Conservation (phyloP, 306 rosid genomes). For the Dalbergia cochinchinensis region DNA sequence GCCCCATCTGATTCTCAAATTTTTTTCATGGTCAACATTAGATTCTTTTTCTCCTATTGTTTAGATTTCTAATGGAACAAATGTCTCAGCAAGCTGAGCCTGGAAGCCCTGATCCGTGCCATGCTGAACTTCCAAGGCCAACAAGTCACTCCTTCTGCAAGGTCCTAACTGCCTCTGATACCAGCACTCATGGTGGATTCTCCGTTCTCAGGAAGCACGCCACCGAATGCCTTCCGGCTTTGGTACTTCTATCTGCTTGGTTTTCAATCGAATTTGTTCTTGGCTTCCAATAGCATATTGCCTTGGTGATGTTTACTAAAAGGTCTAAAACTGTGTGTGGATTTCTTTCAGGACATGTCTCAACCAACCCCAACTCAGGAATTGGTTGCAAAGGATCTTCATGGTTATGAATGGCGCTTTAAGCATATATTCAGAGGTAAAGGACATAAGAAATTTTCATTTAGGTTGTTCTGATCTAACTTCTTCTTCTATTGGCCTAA, state of each 20-base stretch:
- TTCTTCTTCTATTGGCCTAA: slow-evolving; percentile 12
- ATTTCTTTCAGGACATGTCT: slow-evolving; percentile 67
- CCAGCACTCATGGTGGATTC: slow-evolving; percentile 89
- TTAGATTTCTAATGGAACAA: slow-evolving; percentile 49
- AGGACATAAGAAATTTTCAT: slow-evolving; percentile 12
- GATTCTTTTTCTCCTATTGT: slow-evolving; percentile 36
- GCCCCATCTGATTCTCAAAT: slow-evolving; percentile 28
- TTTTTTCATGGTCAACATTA: slow-evolving; percentile 38
- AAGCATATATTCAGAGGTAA: slow-evolving; percentile 85
- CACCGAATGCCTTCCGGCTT: slow-evolving; percentile 79
- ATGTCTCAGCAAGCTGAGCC: slow-evolving; percentile 64
- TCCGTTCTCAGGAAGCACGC: slow-evolving; percentile 86
- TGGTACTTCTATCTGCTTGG: slow-evolving; percentile 56
- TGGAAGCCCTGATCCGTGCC: slow-evolving; percentile 54
- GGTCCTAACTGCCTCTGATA: slow-evolving; percentile 83
- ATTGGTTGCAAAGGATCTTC: slow-evolving; percentile 58
- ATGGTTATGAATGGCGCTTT: slow-evolving; percentile 82
- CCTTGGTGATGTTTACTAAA: neutral
- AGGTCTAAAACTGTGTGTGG: neutral
- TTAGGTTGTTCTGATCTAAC: neutral
- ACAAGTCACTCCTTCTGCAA: slow-evolving; percentile 73
- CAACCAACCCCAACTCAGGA: slow-evolving; percentile 71
- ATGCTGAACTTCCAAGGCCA: slow-evolving; percentile 53
- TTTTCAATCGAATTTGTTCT: slow-evolving; percentile 2
- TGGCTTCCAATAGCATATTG: slow-evolving; percentile 25